Conservation (phyloP, 176 grass and related monocot genomes). For the Oryza longistaminata region DNA sequence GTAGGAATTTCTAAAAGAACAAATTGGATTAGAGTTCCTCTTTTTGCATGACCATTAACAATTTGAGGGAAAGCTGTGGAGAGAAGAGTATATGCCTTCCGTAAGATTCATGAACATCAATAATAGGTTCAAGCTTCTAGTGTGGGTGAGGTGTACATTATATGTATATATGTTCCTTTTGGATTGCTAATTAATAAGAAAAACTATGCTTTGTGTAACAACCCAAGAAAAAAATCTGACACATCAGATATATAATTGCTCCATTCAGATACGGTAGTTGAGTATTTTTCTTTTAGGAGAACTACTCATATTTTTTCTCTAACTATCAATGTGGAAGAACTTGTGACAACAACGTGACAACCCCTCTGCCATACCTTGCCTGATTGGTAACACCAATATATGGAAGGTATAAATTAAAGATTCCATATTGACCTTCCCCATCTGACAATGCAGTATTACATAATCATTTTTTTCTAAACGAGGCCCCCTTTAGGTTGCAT, state of each 20-base stretch:
- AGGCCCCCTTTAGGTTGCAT: too few relatives aligned
- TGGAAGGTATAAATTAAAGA: neutral
- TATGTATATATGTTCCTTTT: neutral
- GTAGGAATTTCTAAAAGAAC: neutral
- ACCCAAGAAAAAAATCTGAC: neutral
- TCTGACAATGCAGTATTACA: neutral
- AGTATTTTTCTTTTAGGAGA: neutral
- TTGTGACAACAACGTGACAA: conserved; percentile 6
- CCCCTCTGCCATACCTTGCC: neutral
- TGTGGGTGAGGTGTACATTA: neutral
- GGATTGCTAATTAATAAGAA: neutral
- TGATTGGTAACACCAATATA: neutral
- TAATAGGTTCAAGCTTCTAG: neutral
- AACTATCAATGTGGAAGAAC: neutral
- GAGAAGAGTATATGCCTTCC: neutral
- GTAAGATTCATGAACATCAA: conserved; percentile 6
- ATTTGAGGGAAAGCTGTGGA: neutral
- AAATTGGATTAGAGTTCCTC: neutral
- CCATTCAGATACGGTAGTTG: neutral
- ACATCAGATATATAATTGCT: conserved; percentile 6
- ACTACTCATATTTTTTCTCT: neutral
- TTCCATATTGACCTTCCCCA: neutral
- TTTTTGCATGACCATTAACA: conserved; percentile 3
- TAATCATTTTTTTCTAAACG: too few relatives aligned
- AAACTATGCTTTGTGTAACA: conserved; percentile 10